phyloP scores from a whole-genome alignment of 441 rosid genomes.

The Flueggea neowawraea region DNA sequence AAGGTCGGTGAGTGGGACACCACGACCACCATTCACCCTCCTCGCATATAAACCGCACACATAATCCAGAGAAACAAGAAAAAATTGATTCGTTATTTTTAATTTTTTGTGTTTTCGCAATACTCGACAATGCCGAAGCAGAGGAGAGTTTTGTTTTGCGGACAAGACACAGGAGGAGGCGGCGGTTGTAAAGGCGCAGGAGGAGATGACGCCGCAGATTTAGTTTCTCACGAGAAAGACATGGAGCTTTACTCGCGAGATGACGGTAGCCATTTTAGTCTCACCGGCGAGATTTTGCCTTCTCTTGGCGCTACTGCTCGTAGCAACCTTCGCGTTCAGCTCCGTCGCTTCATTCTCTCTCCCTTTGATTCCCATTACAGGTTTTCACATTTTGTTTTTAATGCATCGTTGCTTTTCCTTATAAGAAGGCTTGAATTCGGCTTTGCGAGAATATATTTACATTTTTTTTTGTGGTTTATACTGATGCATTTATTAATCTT shows the following conservation, averaged over 20 bases:
- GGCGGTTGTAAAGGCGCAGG: constrained; percentile 1
- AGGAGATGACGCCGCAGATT: background rate
- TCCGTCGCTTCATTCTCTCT: constrained; percentile 56
- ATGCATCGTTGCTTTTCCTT: no score
- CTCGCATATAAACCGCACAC: no score
- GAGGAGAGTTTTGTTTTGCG: background rate
- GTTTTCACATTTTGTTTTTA: constrained; percentile 16
- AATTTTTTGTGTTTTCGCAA: background rate
- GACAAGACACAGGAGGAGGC: background rate
- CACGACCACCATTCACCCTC: no score
- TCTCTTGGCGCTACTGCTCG: constrained; percentile 61
- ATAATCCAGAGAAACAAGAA: no score
- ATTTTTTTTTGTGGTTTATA: no score
- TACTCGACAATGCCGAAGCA: background rate
- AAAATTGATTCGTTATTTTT: no score
- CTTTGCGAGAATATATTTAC: no score
- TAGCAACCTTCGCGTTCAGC: constrained; percentile 31
- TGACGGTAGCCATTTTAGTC: constrained; percentile 47
- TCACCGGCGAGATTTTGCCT: constrained; percentile 62
- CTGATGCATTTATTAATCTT: no score
- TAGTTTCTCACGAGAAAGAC: constrained; percentile 5
- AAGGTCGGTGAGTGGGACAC: no score
- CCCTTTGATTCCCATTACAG: constrained; percentile 71
- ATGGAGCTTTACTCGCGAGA: constrained; percentile 25
- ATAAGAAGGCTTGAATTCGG: no score